Base-by-base conservation (phyloP, 208 protist genomes). In the Leishmania mexicana region DNA sequence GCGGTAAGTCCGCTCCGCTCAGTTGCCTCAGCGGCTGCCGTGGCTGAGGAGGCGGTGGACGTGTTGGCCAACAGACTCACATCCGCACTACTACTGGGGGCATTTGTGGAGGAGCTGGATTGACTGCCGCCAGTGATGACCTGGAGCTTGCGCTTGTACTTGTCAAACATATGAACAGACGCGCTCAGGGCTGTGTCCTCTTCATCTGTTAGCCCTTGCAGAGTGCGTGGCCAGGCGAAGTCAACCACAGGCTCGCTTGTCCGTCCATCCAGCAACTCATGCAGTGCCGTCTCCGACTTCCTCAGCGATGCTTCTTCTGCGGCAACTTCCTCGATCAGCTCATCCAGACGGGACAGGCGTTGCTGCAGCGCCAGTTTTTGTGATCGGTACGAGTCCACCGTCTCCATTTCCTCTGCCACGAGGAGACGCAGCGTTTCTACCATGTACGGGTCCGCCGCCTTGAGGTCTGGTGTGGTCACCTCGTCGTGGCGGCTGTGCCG, bases 141-240 rank as follows among this genome's bases (percentile, higher is more conserved):
- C 47, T 82, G 57, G 49, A 75, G 70, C 76, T 89, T 88, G 15
- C 70, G 80, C 5, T 57, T 35, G 81, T 90, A 92, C 85, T 90
- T 92, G 62, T 90, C 82, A 45, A 75, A 80, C 54, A 83, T 75
- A 5, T 81, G 80, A 57, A 89, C 72, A 47, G 87, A 92, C 17
- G 68, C 77, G 35, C 51, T 47, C 6, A 90, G 71, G 3, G 79
- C 83, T 2, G 60, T 68, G 15, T 76, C 75, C 58, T 92, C 89
- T 38, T 92, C 89, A 38, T 81, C 81, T 10, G 89, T 92, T 51
- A 92, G 87, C 13, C 89, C 89, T 13, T 72, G 53, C 62, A 92
- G 80, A 2, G 67, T 70, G 3, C 83, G 82, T 42, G 89, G 89
- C 89, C 89, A 92, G 21, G 65, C 28, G 57, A 89, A 70, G 24